A percentile compares a stretch with the other conserved stretches of the same genome.
Conservation (phyloP, 2,329 filamentous ascomycete genomes). For the Fusarium sp. region DNA sequence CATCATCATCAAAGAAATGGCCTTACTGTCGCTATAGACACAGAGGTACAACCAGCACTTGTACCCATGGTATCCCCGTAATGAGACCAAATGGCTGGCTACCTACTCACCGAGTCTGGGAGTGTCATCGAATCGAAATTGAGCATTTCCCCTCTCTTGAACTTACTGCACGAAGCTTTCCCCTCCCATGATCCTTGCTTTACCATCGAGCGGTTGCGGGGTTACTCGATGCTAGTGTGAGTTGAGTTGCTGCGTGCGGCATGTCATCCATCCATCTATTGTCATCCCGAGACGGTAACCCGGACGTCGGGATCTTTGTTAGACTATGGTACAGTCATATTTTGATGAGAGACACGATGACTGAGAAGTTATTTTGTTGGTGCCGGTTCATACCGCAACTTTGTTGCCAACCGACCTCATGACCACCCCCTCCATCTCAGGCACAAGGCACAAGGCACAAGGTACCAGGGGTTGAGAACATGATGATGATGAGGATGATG, state of each 20-base stretch:
- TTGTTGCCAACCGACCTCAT: constrained; percentile 15
- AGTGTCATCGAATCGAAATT: constrained; percentile 33
- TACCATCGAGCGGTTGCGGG: constrained; percentile 40
- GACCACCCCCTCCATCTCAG: constrained; percentile 32
- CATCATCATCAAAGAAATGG: constrained; percentile 25
- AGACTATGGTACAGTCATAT: constrained; percentile 18
- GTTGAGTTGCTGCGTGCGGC: constrained; percentile 27
- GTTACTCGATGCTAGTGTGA: constrained; percentile 43
- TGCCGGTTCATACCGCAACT: constrained; percentile 37
- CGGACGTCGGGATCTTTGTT: constrained; percentile 30
- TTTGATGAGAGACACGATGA: not conserved
- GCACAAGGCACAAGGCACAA: constrained; percentile 28
- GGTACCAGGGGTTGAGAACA: constrained; percentile 37
- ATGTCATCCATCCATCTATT: constrained; percentile 31
- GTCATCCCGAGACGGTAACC: constrained; percentile 39
- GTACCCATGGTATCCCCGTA: constrained; percentile 23
- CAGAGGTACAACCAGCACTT: constrained; percentile 38
- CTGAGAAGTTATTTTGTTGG: constrained; percentile 11
- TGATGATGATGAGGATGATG: constrained; percentile 27
- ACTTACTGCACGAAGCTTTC: constrained; percentile 5
- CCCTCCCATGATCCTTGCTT: constrained; percentile 34
- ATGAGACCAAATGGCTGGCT: constrained; percentile 28
- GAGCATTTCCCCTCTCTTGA: constrained; percentile 1
- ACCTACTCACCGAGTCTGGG: constrained; percentile 41
- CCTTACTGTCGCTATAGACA: constrained; percentile 25